Evolutionary conservation across 139 green algal genomes (phyloP), one percentile per base, ranked within the genome.

Genomic region (Chlorella sp.): DNA sequence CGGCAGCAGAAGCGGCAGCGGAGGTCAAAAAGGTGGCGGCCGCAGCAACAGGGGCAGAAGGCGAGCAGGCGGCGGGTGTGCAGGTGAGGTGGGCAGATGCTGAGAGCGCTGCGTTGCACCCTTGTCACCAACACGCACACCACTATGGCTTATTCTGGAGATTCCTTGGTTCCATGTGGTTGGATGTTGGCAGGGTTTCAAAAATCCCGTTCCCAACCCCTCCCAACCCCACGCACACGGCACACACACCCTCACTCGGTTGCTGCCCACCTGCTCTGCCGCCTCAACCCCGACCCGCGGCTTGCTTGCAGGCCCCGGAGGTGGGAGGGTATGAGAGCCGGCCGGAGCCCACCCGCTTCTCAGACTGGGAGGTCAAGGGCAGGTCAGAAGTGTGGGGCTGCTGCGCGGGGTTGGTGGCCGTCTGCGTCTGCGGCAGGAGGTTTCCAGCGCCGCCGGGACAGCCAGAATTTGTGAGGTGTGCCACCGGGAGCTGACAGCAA

Each of bases 301-400:
- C 75, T 22, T 39, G 36, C 32, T 5, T 81, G 75, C 75, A 81
- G 75, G 75, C 75, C 11, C 75, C 75, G 3, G 75, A 81, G 75
- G 34, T 81, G 34, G 75, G 75, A 21, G 75, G 75, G n/a, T 81
- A 32, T 30, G 34, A 81, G 75, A 36, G 37, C 32, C 26, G 84
- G 60, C 60, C 68, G 37, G 89, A 92, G 57, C 89, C 89, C 57
- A 92, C 89, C 2, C 69, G 89, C 30, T 92, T 81, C 24, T 88
- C 90, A 42, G 92, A 94, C 37, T 94, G 92, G 92, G 90, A 93
- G n/a, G 83, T 86, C 34, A 89, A 85, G 76, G 92, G 92, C 42
- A 32, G 92, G 21, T 93, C 88, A 71, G 64, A 71, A 71, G 2
- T 32, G 69, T 87, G 81, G 34, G 90, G 92, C 40, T 93, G 92